phyloP scores from a whole-genome alignment of 176 grass and related monocot genomes.

The Poa pratensis region DNA sequence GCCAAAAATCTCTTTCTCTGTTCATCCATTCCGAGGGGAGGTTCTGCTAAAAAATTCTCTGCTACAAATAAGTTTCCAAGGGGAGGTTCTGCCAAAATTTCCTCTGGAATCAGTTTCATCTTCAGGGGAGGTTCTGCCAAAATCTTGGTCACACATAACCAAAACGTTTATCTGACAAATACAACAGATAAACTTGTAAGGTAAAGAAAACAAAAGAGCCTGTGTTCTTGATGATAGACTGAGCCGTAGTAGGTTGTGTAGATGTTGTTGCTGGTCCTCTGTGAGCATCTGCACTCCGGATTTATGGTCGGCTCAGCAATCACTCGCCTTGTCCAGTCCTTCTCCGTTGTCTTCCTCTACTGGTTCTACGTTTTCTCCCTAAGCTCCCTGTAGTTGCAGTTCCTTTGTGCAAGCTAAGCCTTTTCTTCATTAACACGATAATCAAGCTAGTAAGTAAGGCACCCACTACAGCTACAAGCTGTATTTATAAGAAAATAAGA shows the following conservation, averaged over 20 bases:
- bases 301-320: constrained; percentile 81
- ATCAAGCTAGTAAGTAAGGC: constrained; percentile 32
- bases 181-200: not conserved
- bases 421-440: constrained; percentile 4
- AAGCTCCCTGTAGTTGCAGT: constrained; percentile 32
- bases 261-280: constrained; percentile 77
- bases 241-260: constrained; percentile 31
- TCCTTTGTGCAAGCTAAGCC: not conserved
- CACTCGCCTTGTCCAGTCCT: constrained; percentile 91
- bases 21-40: constrained; percentile 26
- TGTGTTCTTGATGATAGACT: constrained; percentile 56
- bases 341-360: constrained; percentile 98
- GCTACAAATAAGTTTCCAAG: not conserved
- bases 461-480: constrained; percentile 22
- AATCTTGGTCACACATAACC: constrained; percentile 25
- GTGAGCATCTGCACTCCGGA: constrained; percentile 59
- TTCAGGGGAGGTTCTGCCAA: constrained; percentile 48
- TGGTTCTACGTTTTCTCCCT: constrained; percentile 99
- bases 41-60: constrained; percentile 43
- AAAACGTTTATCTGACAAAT: constrained; percentile 10
- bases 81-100: constrained; percentile 45
- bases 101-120: not conserved
- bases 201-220: constrained; percentile 20
- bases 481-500: constrained; percentile 34
- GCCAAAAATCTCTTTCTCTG: not conserved